Percentiles rank a stretch among this genome's conserved stretches.
Conservation (phyloP, 208 protist genomes). For the Leishmania turanica region DNA sequence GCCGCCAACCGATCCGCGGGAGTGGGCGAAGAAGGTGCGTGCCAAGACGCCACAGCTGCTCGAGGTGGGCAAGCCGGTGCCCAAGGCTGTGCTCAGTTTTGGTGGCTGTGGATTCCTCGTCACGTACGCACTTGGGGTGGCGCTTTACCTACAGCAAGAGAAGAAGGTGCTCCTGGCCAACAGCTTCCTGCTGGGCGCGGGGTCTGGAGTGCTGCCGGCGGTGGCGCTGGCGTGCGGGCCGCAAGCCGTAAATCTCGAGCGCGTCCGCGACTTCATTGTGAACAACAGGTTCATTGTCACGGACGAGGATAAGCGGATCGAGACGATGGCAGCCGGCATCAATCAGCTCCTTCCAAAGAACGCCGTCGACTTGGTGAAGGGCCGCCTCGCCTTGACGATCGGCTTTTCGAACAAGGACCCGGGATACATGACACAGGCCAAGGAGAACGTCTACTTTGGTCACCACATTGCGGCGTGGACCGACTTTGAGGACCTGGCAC, state of each 20-base stretch:
- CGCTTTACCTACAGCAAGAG: slow-evolving; percentile 88
- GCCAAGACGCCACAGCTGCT: slow-evolving; percentile 84
- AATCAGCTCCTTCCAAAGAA: slow-evolving; percentile 78
- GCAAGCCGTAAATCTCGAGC: slow-evolving; percentile 70
- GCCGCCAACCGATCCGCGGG: slow-evolving; percentile 63
- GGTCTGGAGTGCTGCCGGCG: slow-evolving; percentile 80
- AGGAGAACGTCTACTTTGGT: slow-evolving; percentile 88
- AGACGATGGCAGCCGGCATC: slow-evolving; percentile 70
- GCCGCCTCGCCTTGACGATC: slow-evolving; percentile 84
- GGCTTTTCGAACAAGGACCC: slow-evolving; percentile 86
- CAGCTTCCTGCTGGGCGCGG: slow-evolving; percentile 81
- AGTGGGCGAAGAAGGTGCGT: slow-evolving; percentile 78
- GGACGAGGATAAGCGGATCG: slow-evolving; percentile 73
- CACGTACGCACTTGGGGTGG: slow-evolving; percentile 88
- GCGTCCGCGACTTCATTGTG: slow-evolving; percentile 81
- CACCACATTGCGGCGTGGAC: slow-evolving; percentile 86
- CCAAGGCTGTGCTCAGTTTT: slow-evolving; percentile 87
- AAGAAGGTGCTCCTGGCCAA: slow-evolving; percentile 75
- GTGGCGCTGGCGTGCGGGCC: slow-evolving; percentile 81
- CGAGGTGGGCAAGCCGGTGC: slow-evolving; percentile 81
- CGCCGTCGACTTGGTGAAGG: slow-evolving; percentile 70
- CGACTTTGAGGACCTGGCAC: slow-evolving; percentile 73
- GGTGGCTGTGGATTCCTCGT: slow-evolving; percentile 87
- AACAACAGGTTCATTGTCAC: slow-evolving; percentile 80
- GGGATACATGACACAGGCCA: slow-evolving; percentile 83